phyloP scores from a whole-genome alignment of 768 basidiomycete genomes.

The Psilocybe azurescens region DNA sequence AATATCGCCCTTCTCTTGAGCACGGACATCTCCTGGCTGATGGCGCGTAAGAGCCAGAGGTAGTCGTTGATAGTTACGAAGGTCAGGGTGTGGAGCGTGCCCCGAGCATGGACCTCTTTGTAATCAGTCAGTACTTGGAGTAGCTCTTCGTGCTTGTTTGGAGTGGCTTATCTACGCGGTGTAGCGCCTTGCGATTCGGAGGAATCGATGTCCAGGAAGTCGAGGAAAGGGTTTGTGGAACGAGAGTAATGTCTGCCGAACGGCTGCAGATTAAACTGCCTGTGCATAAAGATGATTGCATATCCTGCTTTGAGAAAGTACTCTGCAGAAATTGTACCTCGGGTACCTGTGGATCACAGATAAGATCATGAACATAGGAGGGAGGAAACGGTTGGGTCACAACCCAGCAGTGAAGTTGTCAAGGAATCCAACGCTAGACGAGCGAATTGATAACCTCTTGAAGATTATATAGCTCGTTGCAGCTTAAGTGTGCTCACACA shows the following conservation, averaged over 20 bases:
- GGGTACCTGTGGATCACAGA: conserved; percentile 66
- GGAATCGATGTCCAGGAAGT: conserved; percentile 80
- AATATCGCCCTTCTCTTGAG: conserved; percentile 82
- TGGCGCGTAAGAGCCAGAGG: conserved; percentile 85
- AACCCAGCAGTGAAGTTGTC: conserved; percentile 97
- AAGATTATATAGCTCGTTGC: conserved; percentile 14
- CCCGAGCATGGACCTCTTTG: conserved; percentile 77
- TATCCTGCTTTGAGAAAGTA: conserved; percentile 95
- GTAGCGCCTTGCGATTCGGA: conserved; percentile 28
- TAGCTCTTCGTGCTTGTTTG: conserved; percentile 67
- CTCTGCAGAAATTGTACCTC: conserved; percentile 97
- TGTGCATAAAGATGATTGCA: conserved; percentile 98
- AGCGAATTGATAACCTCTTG: conserved; percentile 29
- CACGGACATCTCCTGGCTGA: conserved; percentile 79
- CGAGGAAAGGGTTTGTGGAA: conserved; percentile 96
- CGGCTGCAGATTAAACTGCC: conserved; percentile 96
- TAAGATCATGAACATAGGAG: conserved; percentile 8
- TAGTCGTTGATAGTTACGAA: conserved; percentile 98
- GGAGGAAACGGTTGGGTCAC: conserved; percentile 25
- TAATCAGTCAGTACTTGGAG: conserved; percentile 78
- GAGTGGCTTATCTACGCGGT: conserved; percentile 67
- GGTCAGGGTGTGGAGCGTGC: conserved; percentile 81
- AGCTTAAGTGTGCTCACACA: conserved; percentile 71
- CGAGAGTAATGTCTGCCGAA: conserved; percentile 98
- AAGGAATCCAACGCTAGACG: conserved; percentile 89